Base-by-base conservation (phyloP, 305 asterid genomes). In the Solanum hybrid region DNA sequence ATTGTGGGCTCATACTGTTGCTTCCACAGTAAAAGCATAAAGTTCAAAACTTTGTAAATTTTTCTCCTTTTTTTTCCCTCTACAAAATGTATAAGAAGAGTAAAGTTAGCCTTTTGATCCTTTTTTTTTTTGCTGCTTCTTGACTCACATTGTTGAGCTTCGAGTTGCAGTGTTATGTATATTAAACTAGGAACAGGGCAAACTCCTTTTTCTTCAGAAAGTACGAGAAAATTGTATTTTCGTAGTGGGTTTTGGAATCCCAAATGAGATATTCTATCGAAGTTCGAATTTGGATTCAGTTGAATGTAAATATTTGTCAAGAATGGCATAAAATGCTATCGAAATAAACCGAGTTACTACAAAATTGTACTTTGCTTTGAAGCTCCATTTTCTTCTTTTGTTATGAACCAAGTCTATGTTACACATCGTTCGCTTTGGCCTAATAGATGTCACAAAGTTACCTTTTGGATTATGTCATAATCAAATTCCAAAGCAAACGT, bases 1-100 rank as follows among this genome's bases (percentile, higher is more conserved):
- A 89, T 35, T 57, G 92, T 95, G 98, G 98, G 98, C 97, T 90
- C 96, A 94, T 76, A 88, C 89, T 90, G 97, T 95, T 92, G 97
- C 96, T 89, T 92, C 94, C 9, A 82, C 90, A 40, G 89, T 92
- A 76, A 92, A 85, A 89, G 46, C 42, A 1, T 84, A 51, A 84
- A 29, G 8, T 84, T 82, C 37, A 26, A 37, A 9, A 34, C 84
- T 79, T 81, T 82, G 67, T 81, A 61, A 83, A 5, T 12, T 16
- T 83, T 42, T 42, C 40, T 46, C 39, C 26, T 12, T 84, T 84
- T 28, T 81, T 31, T 11, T 8, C 11, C 64, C 87, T 29, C 57
- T 79, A 40, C 33, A 26, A 81, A 80, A 26, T 81, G 87, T 81
- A 3, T 20, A 31, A 51, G 12, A 84, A 5, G n/a, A 83, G 87